A percentile compares a stretch with the other conserved stretches of the same genome.
Evolutionary conservation across 2,329 filamentous ascomycete species (phyloP).

Genomic region (Botryotinia narcissicola): DNA sequence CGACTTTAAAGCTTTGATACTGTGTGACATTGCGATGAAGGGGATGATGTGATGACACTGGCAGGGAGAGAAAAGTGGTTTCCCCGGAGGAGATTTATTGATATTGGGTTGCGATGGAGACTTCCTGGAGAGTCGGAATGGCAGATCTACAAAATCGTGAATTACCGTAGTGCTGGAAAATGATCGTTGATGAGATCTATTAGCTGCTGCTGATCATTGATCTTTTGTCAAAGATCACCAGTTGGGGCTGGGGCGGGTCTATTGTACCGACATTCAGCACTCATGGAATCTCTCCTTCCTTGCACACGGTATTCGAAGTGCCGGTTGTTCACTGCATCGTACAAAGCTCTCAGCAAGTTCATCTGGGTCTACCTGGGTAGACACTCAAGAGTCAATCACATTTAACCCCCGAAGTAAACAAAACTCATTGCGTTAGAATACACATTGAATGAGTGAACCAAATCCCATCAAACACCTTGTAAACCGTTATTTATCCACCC

Average conservation of each 20-base stretch:
- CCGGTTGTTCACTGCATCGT: not conserved
- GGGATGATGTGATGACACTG: not conserved
- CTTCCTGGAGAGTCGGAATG: not conserved
- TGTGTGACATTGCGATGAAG: not conserved
- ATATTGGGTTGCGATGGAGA: conserved; percentile 1
- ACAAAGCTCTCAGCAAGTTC: not conserved
- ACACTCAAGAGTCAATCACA: not conserved
- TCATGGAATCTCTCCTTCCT: not conserved
- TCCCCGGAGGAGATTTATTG: conserved; percentile 1
- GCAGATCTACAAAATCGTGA: conserved; percentile 7
- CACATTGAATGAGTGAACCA: too few relatives aligned
- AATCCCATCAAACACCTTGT: conserved; percentile 1
- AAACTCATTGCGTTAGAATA: not conserved
- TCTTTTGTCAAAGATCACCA: conserved; percentile 8
- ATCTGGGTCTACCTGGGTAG: not conserved
- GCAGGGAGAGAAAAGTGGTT: not conserved
- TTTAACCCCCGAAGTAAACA: not conserved
- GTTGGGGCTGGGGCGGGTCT: not conserved
- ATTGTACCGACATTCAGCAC: not conserved
- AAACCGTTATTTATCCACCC: not conserved
- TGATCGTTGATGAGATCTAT: conserved; percentile 5
- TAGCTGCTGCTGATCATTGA: not conserved
- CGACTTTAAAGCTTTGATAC: not conserved
- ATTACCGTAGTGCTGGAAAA: not conserved
- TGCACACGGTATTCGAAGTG: not conserved